Evolutionary conservation across 2,329 filamentous ascomycete species (phyloP), one percentile per base, ranked within the genome.

Genomic region (Pseudogymnoascus sp.): DNA sequence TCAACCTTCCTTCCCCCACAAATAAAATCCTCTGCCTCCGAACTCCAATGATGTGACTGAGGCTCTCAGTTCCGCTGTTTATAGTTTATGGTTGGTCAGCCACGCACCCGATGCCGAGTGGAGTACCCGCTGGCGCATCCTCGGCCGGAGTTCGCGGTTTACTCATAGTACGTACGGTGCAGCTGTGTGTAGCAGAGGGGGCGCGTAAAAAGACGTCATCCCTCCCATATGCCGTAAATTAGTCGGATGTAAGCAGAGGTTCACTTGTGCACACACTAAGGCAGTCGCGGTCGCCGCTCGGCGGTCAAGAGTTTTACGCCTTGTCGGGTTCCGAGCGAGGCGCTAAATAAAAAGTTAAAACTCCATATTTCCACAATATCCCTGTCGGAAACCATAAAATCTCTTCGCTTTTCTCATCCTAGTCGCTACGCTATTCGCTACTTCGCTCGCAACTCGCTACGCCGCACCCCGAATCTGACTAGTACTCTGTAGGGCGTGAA

Each of bases 321-420:
- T n/a, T n/a, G n/a, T n/a, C n/a, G n/a, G n/a, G n/a, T n/a, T n/a
- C n/a, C n/a, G n/a, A n/a, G n/a, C 26, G 12, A 18, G 45, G 45
- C 45, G 45, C 45, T 33, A 52, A 52, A 6, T n/a, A 13, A 52
- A 52, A 52, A 18, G n/a, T 30, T 52, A 52, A 52, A 52, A 52
- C 6, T 10, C 9, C 15, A 15, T 18, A 52, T 52, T 33, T 19
- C 26, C 45, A 52, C n/a, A 52, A 28, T 28, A 28, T 13, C 41
- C n/a, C n/a, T 12, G 30, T 28, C n/a, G 23, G 23, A 15, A 30
- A 52, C 30, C 23, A 18, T 33, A 30, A 52, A 52, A 52, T 52
- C 45, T 52, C 45, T 52, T 30, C 26, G 23, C 26, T 52, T 23
- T 48, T 52, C 5, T 9, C 41, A 41, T 41, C 10, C 23, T 30